Conservation (phyloP, 2,329 filamentous ascomycete species). For the Sarocladium strictum region DNA sequence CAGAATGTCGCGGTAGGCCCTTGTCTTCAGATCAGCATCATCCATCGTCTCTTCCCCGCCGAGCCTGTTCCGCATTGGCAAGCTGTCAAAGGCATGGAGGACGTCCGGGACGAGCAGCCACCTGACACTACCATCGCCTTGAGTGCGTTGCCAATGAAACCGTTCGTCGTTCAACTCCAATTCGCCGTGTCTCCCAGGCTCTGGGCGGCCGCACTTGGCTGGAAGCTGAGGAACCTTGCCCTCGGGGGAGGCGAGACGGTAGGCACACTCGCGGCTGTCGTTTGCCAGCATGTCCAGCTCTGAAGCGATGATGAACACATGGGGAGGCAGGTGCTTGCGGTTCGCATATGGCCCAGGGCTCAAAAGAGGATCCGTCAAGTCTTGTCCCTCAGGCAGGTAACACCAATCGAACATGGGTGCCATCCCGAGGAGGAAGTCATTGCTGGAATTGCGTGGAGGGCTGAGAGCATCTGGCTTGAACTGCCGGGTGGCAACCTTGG, state of each 20-base stretch:
- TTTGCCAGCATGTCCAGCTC: constrained; percentile 1
- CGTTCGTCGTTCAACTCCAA: not conserved
- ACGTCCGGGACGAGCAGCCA: constrained; percentile 2
- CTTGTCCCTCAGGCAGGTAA: not conserved
- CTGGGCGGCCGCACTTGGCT: not conserved
- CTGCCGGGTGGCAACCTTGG: not conserved
- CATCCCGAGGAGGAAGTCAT: not conserved
- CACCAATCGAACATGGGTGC: not conserved
- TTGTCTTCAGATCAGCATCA: constrained; percentile 1
- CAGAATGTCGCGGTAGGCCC: not conserved
- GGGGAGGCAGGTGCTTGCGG: not conserved
- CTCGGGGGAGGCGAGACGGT: not conserved
- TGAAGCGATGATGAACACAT: not conserved
- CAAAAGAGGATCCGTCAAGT: not conserved
- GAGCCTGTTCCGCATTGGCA: not conserved
- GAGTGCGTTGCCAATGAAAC: not conserved
- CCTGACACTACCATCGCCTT: not conserved
- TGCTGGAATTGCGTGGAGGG: not conserved
- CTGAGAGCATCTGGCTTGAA: not conserved
- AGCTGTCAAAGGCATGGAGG: not conserved
- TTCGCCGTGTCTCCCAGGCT: not conserved
- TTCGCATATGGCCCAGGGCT: constrained; percentile 2
- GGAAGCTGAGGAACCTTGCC: not conserved
- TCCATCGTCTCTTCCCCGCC: not conserved
- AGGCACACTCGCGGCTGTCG: not conserved